These are phyloP conservation scores for Fusarium euwallaceae DNA, from an alignment of 2,329 filamentous ascomycete genomes.

Conservation along the genomic window DNA sequence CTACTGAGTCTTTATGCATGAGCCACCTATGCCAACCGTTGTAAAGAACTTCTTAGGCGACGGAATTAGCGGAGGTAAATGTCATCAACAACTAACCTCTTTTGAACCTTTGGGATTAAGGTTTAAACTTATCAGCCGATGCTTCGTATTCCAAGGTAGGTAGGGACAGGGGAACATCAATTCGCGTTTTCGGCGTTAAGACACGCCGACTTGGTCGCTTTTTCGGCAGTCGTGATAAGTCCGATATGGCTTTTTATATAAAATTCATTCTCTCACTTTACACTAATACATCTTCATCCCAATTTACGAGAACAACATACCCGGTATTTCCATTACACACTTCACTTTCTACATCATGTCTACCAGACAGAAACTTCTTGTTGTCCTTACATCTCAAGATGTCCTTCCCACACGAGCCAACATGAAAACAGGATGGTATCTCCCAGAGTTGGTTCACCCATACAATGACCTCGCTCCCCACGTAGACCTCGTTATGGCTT, in stretches of 20 bases:
- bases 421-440: neutral
- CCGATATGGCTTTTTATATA: neutral
- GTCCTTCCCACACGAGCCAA: neutral
- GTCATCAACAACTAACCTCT: neutral
- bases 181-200: neutral
- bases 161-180: neutral
- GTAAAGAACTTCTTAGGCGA: neutral
- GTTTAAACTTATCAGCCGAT: neutral
- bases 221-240: neutral
- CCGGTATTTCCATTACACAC: neutral
- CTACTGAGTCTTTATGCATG: neutral
- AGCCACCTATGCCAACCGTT: neutral
- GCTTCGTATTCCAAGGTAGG: neutral
- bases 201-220: neutral
- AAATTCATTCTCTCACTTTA: neutral
- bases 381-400: neutral
- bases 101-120: neutral
- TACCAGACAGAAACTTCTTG: neutral
- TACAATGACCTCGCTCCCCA: neutral
- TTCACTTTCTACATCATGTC: neutral
- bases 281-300: neutral
- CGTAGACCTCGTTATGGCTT: neutral
- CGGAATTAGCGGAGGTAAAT: neutral
- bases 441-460: neutral
- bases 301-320: neutral